phyloP scores from a whole-genome alignment of 768 basidiomycete species.

The Nidularia pulvinata region DNA sequence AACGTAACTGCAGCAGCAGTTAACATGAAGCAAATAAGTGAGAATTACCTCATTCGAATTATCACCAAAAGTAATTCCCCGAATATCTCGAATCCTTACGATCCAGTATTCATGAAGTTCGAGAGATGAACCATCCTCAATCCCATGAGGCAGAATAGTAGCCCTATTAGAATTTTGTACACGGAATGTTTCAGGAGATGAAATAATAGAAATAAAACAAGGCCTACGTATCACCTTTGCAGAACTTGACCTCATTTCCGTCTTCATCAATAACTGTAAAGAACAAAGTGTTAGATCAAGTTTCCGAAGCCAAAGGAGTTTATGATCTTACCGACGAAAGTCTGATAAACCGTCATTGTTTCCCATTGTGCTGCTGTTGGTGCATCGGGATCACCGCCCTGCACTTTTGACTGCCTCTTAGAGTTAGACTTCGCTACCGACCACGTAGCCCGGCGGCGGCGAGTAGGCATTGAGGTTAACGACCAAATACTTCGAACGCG shows the following conservation, averaged over 20 bases:
- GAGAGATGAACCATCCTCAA: slow-evolving; percentile 14
- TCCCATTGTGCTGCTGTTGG: slow-evolving; percentile 10
- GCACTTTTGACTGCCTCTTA: neutral
- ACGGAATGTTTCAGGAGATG: neutral
- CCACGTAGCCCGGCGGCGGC: neutral
- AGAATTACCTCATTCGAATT: slow-evolving; percentile 21
- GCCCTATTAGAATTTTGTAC: slow-evolving; percentile 22
- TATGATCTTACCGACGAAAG: slow-evolving; percentile 18
- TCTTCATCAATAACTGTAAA: slow-evolving; percentile 26
- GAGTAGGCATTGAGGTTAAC: neutral
- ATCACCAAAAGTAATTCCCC: slow-evolving; percentile 21
- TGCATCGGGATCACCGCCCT: neutral
- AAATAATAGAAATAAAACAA: neutral
- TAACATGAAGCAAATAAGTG: neutral
- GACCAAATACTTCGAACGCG: too few relatives aligned
- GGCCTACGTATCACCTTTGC: slow-evolving; percentile 30
- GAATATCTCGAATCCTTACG: slow-evolving; percentile 44
- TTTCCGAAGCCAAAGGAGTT: neutral
- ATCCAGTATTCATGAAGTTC: slow-evolving; percentile 50
- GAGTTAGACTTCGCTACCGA: neutral
- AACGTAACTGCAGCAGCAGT: neutral
- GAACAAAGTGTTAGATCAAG: neutral
- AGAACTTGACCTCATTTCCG: slow-evolving; percentile 24
- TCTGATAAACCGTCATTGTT: slow-evolving; percentile 10
- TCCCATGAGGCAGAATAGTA: slow-evolving; percentile 36